These are phyloP conservation scores for Alternaria ethzedia DNA, from an alignment of 2,329 filamentous ascomycete species.

Conservation along the genomic window DNA sequence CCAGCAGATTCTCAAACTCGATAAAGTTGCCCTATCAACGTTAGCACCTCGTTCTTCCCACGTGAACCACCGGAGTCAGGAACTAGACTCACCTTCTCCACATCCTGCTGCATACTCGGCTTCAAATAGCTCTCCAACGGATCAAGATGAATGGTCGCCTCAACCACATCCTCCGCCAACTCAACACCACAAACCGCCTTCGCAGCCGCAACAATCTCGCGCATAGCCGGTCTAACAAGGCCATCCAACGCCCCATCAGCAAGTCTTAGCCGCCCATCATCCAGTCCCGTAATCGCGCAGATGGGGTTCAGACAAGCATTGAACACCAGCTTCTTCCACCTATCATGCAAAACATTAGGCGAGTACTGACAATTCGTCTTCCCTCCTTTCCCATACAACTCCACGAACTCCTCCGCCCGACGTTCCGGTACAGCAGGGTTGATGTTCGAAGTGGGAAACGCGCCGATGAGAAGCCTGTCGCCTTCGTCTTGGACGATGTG, in stretches of 20 bases:
- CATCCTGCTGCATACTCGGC: slow-evolving; percentile 64
- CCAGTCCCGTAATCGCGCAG: slow-evolving; percentile 58
- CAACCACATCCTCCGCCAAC: slow-evolving; percentile 53
- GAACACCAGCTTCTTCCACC: slow-evolving; percentile 62
- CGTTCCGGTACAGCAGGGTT: slow-evolving; percentile 23
- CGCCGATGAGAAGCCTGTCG: slow-evolving; percentile 59
- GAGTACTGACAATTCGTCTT: slow-evolving; percentile 54
- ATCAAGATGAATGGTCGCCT: slow-evolving; percentile 57
- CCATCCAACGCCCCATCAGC: slow-evolving; percentile 54
- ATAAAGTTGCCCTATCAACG: slow-evolving; percentile 57
- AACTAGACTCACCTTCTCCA: slow-evolving; percentile 51
- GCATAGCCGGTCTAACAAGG: slow-evolving; percentile 61
- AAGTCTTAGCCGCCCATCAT: slow-evolving; percentile 59
- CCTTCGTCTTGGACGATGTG: slow-evolving; percentile 60
- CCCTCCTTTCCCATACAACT: slow-evolving; percentile 56
- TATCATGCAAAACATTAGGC: slow-evolving; percentile 50
- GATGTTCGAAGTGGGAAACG: slow-evolving; percentile 53
- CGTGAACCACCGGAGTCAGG: neutral
- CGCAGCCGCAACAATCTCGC: slow-evolving; percentile 56
- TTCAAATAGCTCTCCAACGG: slow-evolving; percentile 57
- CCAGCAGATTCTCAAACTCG: slow-evolving; percentile 63
- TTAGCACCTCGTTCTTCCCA: neutral
- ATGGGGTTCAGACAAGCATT: slow-evolving; percentile 62
- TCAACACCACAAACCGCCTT: slow-evolving; percentile 53
- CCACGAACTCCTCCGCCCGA: slow-evolving; percentile 54